Evolutionary conservation across 768 basidiomycete genomes (phyloP), one percentile per base, ranked within the genome.

Genomic region (Termitomyces bulborhizus): DNA sequence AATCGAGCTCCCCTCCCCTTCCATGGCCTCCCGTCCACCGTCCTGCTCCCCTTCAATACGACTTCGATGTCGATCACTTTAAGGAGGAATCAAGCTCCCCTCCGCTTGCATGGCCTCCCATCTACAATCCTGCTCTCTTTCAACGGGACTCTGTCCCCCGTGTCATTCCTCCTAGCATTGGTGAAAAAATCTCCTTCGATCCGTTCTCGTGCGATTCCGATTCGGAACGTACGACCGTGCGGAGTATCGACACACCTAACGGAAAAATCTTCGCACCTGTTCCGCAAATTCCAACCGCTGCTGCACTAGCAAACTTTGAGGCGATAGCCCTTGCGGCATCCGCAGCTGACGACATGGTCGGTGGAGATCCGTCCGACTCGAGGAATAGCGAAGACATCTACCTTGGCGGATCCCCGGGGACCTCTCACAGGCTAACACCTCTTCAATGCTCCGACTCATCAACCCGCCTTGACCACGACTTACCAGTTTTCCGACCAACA

Each of bases 251-350:
- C 37, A 46, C 36, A 1, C 26, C 43, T n/a, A 12, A 36, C 5
- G 54, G 39, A 8, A 52, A 7, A 34, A 52, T 58, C 45, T 34
- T 46, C 15, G 53, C 57, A 6, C 57, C 57, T 29, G 34, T 55
- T 4, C 57, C 57, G 8, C 46, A 42, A 16, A 18, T 36, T 15
- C 16, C 50, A 3, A 52, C 37, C 12, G 39, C 40, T 11, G 34
- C 54, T 1, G 53, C 48, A 6, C 45, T 55, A 3, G 49, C 29
- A 1, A 36, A 46, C n/a, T 58, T 58, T 18, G 53, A 58, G 37
- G 27, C 29, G 5, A 37, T 52, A 3, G 56, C 51, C 1, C 36
- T 53, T 6, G 34, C 32, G 8, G 45, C 36, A 6, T 46, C 53
- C 11, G 6, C 48, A 31, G 21, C 15, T 31, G 42, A 32, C 15